Conservation (phyloP, 768 basidiomycete genomes). For the Termitomyces sp. region DNA sequence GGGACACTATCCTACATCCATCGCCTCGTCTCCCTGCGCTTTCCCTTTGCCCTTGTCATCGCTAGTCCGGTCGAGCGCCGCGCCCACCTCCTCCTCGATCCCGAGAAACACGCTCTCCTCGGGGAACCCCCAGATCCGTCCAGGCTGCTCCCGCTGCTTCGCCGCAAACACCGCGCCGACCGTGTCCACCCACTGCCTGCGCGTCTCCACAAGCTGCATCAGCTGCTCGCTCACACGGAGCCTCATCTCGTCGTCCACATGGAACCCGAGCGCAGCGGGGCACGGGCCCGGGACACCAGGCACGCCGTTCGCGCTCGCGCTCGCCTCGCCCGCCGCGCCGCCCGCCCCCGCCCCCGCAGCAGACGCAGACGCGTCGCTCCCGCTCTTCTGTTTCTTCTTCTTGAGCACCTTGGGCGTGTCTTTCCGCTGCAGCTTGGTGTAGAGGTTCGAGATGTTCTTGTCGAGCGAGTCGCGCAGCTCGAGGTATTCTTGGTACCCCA, state of each 20-base stretch:
- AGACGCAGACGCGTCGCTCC: conserved; percentile 5
- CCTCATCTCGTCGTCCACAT: conserved; percentile 58
- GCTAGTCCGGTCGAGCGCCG: conserved; percentile 22
- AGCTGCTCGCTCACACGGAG: conserved; percentile 65
- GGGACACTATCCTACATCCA: conserved; percentile 56
- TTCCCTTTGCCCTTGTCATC: conserved; percentile 41
- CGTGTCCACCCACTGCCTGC: conserved; percentile 72
- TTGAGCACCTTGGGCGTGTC: conserved; percentile 69
- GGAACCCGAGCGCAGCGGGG: conserved; percentile 66
- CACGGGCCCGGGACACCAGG: conserved; percentile 36
- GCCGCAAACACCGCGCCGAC: conserved; percentile 73
- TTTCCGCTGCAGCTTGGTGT: conserved; percentile 79
- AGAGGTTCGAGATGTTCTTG: conserved; percentile 70
- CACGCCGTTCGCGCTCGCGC: too few species aligned
- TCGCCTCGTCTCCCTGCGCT: conserved; percentile 44
- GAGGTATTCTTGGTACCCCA: conserved; percentile 90
- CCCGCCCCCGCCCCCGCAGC: conserved; percentile 12
- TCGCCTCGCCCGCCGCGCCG: too few species aligned
- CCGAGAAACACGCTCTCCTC: conserved; percentile 70
- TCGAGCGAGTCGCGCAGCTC: conserved; percentile 83
- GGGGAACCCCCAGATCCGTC: conserved; percentile 77
- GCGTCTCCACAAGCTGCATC: conserved; percentile 64
- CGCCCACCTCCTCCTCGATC: conserved; percentile 57
- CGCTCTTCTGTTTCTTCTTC: conserved; percentile 59
- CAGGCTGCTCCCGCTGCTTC: conserved; percentile 59